phyloP scores from a whole-genome alignment of 2,329 filamentous ascomycete genomes.

The Fusarium sp. region DNA sequence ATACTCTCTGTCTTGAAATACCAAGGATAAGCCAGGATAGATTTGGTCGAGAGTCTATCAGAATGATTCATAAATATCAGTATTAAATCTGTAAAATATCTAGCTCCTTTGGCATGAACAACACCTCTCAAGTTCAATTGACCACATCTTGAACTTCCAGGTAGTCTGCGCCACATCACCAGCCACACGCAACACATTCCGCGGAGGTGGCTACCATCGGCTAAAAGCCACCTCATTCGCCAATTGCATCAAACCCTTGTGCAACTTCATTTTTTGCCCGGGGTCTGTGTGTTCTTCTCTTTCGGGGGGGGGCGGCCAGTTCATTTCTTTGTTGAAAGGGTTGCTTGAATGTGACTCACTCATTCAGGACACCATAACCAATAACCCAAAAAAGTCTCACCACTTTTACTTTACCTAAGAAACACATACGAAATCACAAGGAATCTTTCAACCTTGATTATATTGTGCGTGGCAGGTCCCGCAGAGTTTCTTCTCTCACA shows the following conservation, averaged over 20 bases:
- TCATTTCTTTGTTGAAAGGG: conserved; percentile 11
- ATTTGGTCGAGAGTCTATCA: background rate
- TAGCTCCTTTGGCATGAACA: background rate
- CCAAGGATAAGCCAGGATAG: background rate
- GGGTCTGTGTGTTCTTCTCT: background rate
- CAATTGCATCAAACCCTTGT: conserved; percentile 5
- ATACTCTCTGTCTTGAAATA: background rate
- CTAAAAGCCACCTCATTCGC: conserved; percentile 32
- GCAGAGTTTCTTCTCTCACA: background rate
- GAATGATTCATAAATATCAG: no score
- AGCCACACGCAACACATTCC: background rate
- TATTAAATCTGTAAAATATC: no score
- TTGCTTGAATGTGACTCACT: conserved; percentile 29
- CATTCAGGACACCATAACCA: background rate
- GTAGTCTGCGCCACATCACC: background rate
- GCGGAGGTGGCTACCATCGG: conserved; percentile 20
- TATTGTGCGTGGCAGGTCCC: conserved; percentile 3
- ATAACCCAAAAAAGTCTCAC: background rate
- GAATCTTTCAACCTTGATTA: background rate
- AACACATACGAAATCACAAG: background rate
- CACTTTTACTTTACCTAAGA: background rate
- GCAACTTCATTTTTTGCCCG: conserved; percentile 27
- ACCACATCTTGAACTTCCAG: background rate
- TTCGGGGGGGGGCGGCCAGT: background rate
- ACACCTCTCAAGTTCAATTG: background rate